Base-by-base conservation (phyloP, 441 rosid species). In the Populus hybrid region DNA sequence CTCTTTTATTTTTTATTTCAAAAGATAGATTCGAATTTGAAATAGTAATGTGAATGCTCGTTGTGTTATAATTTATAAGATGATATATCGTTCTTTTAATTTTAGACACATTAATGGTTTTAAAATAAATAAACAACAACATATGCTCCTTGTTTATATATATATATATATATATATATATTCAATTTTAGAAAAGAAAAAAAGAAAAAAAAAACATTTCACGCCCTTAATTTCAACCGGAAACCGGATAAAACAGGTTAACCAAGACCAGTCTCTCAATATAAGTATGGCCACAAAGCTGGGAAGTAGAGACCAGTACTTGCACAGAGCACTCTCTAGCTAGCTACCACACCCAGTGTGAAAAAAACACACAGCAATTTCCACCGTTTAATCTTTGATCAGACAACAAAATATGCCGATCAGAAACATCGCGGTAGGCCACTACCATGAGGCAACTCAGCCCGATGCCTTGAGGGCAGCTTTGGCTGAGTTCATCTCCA, bases 401-500 rank as follows among this genome's bases (percentile, higher is more conserved):
- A 26, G 78, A 80, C 56, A 61, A 69, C n/a, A 28, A 76, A 66
- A 26, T 36, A 93, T 93, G 98, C 97, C 98, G 85, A 82, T 94
- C 87, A 89, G 93, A 80, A 86, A 88, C 88, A 91, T 94, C 65
- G 93, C 98, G 70, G 21, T 93, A 12, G 98, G 98, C 56, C 84
- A 86, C 42, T 88, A 93, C 7, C 81, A 73, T 1, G 98, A 94
- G 77, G 91, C 95, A 0, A 82, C 87, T 6, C 87, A 85, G 1
- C 97, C 98, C 0, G 97, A 88, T 59, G 88, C 93, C 73, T 78
- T 90, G 20, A 92, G 75, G 83, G 94, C 94, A 12, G 97, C 91
- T 3, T 83, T 94, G 86, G 98, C 97, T 64, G 98, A 93, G 93
- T 93, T 93, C 75, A 84, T 93, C 38, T 90, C 97, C 71, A 92